Evolutionary conservation across 164 flowering plant genomes (phyloP), one percentile per base, ranked within the genome.

Genomic region (Aristolochia fimbriata): DNA sequence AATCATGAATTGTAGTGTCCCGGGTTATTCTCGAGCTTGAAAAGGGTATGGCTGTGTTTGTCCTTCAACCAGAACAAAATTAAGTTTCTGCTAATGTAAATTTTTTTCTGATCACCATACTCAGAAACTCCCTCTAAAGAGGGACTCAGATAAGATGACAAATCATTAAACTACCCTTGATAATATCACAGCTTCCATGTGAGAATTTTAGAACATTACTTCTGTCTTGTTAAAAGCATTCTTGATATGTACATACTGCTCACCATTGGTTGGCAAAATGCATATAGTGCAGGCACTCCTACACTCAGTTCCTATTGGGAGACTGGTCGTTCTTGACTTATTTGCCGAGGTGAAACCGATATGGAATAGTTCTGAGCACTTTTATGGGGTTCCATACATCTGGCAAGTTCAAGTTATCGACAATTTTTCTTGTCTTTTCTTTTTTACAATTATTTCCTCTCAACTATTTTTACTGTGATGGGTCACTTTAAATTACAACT

Each of bases 281-380:
- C 37, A 31, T 31, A 51, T 57, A 11, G 67, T 80, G 43, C 77
- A 86, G 93, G 89, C 93, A 60, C 84, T 86, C 51, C 72, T 86
- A 50, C 89, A 84, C 73, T 82, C 93, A 65, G 93, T 83, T 66
- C 93, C 89, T 48, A 20, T 70, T 55, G 93, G 89, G 43, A 83
- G 73, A 67, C 65, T 86, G 68, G 84, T 86, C 24, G 86, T 86
- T 65, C 89, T 86, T 61, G 93, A 86, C 78, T 76, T 86, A 50
- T 86, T 76, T 80, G 93, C 87, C 23, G 93, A 86, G 79, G 93
- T 79, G 62, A 83, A 82, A 66, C 87, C 93, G 15, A 60, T 86
- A 65, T 86, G 89, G 93, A 62, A 50, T 64, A 75, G 77, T 68
- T 77, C 88, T 23, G 77, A 83, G 60, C 92, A 86, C 60, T 86